Base-by-base conservation (phyloP, 2,329 filamentous ascomycete species). In the Microthyrium microscopicum region DNA sequence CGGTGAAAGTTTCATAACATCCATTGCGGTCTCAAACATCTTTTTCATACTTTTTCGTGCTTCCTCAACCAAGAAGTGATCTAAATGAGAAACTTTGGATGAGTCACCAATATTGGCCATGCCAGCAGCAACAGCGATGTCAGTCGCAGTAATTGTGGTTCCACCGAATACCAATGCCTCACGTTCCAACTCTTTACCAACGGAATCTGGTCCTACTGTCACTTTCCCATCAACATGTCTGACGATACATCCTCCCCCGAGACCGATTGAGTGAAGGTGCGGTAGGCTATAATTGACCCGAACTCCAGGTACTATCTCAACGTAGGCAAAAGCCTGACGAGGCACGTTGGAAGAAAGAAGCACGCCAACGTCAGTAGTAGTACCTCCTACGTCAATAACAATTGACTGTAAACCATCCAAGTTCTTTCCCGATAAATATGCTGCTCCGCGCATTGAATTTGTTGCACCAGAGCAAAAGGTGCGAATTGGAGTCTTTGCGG, bases 331-430 rank as follows among this genome's bases (percentile, higher is more conserved):
- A 31, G 69, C 64, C 46, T 75, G 68, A 20, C 71, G 59, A 1
- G 73, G 74, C 31, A 77, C 73, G 0, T 73, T 73, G 31, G 66
- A 75, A 0, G 64, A 58, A 5, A 72, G 58, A 3, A 78, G 48
- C 1, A 74, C 49, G 0, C 73, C 71, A 8, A 75, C 68, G 41
- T 77, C 73, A 0, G 70, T 68, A 0, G 73, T 77, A 0, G 73
- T 78, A 3, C 73, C 73, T 1, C 73, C 73, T 34, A 78, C 68
- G 43, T 78, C 73, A 2, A 77, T 65, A 0, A 77, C 72, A 55
- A 77, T 68, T 42, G 69, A 25, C 55, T 66, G 40, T 60, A 68
- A 46, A 6, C 25, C 33, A 9, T 25, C 42, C 42, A 25, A 15
- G n/a, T 12, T 46, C 41, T 21, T 45, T 38, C 31, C 24, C 4